Evolutionary conservation across 1,284 basidiomycete genomes (phyloP).

Genomic region (Microbotryum lychnidis-dioicae): DNA sequence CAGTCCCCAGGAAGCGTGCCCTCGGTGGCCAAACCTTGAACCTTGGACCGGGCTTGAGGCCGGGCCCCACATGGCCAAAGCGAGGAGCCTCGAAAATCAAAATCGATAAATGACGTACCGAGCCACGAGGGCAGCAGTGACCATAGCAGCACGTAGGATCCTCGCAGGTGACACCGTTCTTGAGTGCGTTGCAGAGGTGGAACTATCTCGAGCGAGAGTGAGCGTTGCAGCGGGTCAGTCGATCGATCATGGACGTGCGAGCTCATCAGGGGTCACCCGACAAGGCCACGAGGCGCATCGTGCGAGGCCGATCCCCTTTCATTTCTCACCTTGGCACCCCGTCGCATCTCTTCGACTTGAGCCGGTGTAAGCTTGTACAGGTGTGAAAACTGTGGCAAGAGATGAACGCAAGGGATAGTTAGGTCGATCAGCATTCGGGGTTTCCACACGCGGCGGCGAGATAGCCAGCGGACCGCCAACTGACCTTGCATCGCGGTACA

Average conservation of each 20-base stretch:
- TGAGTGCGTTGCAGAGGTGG: constrained; percentile 12
- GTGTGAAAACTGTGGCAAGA: constrained; percentile 7
- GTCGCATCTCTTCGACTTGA: constrained; percentile 11
- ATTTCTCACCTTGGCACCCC: constrained; percentile 1
- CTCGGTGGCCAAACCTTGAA: too few species aligned
- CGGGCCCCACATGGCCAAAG: too few species aligned
- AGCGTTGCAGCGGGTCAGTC: neutral
- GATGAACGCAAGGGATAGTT: neutral
- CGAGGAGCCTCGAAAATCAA: neutral
- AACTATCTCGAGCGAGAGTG: neutral
- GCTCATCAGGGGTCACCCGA: too few species aligned
- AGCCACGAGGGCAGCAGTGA: neutral
- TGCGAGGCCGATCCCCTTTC: too few species aligned
- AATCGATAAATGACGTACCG: neutral
- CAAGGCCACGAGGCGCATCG: too few species aligned
- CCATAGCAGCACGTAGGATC: constrained; percentile 6
- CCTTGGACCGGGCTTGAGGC: too few species aligned
- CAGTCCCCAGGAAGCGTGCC: too few species aligned
- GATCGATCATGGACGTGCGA: neutral
- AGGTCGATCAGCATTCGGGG: neutral
- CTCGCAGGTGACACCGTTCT: constrained; percentile 7
- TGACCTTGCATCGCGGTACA: constrained; percentile 9
- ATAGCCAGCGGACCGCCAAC: neutral
- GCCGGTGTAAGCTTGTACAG: constrained; percentile 7
- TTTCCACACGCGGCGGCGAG: neutral